phyloP scores from a whole-genome alignment of 345 rosid genomes.

The Salix suchowensis region DNA sequence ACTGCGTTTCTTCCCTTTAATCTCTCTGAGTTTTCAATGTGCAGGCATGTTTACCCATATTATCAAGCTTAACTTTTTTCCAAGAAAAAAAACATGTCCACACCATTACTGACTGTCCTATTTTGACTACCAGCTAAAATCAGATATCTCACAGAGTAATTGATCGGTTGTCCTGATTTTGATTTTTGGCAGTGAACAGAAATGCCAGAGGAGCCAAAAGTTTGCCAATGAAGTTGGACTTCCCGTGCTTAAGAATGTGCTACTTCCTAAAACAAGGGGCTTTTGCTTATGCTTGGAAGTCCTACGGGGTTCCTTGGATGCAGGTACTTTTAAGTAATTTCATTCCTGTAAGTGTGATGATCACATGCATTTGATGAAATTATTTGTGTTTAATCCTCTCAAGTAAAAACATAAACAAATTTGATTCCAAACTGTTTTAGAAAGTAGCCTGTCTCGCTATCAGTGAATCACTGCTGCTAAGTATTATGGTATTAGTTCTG shows the following conservation, averaged over 20 bases:
- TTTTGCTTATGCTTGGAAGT: slow-evolving; percentile 64
- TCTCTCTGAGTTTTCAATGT: slow-evolving; percentile 11
- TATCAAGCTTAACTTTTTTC: background rate
- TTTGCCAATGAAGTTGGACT: slow-evolving; percentile 70
- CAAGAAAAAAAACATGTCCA: background rate
- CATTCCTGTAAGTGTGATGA: background rate
- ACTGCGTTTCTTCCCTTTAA: slow-evolving; percentile 21
- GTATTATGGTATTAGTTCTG: background rate
- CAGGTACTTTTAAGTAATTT: slow-evolving; percentile 40
- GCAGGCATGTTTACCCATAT: slow-evolving; percentile 4
- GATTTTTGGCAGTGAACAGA: slow-evolving; percentile 52
- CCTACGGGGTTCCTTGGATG: slow-evolving; percentile 54
- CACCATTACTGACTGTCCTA: background rate
- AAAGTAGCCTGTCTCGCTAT: background rate
- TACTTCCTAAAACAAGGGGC: slow-evolving; percentile 72
- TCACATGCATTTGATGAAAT: background rate
- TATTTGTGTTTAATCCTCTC: background rate
- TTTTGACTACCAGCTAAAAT: background rate
- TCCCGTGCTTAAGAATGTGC: slow-evolving; percentile 62
- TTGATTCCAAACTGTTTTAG: background rate
- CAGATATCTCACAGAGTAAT: background rate
- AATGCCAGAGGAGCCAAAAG: slow-evolving; percentile 55
- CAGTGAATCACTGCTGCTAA: background rate
- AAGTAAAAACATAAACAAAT: background rate
- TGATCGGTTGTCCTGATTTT: background rate